phyloP scores from a whole-genome alignment of 176 grass and related monocot species.

The Hsuehochloa calcarea region DNA sequence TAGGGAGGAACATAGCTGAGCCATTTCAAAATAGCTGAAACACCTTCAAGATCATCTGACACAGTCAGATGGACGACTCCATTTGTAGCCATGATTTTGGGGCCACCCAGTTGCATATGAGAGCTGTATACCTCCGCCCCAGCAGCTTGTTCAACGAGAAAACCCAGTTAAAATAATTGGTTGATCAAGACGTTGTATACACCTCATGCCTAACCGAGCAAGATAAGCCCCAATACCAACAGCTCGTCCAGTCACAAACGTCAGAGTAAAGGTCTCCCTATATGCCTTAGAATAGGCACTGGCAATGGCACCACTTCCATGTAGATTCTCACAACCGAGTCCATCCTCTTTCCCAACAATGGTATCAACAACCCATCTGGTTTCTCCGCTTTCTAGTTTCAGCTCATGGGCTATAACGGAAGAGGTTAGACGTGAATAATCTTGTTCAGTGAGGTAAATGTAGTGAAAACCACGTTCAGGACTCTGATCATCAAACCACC shows the following conservation, averaged over 20 bases:
- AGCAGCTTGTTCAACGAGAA: conserved; percentile 95
- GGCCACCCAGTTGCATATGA: conserved; percentile 97
- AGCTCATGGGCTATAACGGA: conserved; percentile 93
- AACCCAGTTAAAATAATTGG: conserved; percentile 94
- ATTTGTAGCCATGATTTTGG: conserved; percentile 99
- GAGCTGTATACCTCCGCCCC: conserved; percentile 99
- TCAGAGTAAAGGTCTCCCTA: conserved; percentile 92
- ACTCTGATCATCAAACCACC: conserved; percentile 79
- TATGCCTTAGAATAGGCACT: conserved; percentile 95
- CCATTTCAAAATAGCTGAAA: conserved; percentile 95
- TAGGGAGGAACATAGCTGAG: conserved; percentile 96
- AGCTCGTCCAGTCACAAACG: conserved; percentile 90
- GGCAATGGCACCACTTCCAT: conserved; percentile 95
- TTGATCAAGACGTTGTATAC: conserved; percentile 97
- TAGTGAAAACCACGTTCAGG: conserved; percentile 97
- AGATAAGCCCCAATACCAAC: conserved; percentile 98
- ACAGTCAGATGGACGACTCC: conserved; percentile 96
- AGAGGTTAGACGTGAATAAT: conserved; percentile 63
- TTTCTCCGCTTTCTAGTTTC: conserved; percentile 82
- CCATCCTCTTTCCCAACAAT: conserved; percentile 93
- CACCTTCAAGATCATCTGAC: conserved; percentile 94
- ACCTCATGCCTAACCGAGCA: conserved; percentile 94
- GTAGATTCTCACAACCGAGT: conserved; percentile 90
- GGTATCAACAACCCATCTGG: conserved; percentile 89
- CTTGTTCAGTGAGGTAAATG: conserved; percentile 85